A percentile compares a stretch with the other conserved stretches of the same genome.
phyloP scores from a whole-genome alignment of 1,284 basidiomycete species.

The Fomitopsis pinicola region DNA sequence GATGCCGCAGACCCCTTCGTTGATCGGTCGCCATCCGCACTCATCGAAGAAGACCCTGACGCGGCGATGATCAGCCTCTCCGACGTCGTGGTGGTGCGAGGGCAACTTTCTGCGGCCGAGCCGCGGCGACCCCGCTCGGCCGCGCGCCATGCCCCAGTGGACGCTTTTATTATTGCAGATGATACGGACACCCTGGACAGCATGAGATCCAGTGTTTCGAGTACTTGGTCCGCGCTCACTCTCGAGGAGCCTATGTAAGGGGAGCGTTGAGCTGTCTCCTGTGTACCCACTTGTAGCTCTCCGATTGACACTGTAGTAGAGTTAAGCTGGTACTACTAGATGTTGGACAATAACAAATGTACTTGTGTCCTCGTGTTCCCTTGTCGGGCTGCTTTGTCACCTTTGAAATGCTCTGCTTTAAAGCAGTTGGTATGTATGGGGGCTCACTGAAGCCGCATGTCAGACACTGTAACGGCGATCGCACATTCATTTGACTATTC shows the following conservation, averaged over 20 bases:
- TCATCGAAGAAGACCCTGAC: neutral
- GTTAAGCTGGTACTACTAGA: neutral
- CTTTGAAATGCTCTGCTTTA: no score
- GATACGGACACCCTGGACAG: constrained; percentile 6
- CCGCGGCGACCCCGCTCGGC: neutral
- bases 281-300: neutral
- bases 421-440: no score
- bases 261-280: neutral
- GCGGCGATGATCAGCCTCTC: constrained; percentile 2
- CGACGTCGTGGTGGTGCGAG: constrained; percentile 1
- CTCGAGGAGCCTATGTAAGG: neutral
- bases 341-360: neutral
- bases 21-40: neutral
- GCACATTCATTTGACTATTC: no score
- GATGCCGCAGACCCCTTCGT: neutral
- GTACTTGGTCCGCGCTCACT: constrained; percentile 4
- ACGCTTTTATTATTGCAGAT: constrained; percentile 11
- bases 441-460: no score
- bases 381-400: neutral
- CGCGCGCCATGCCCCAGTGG: neutral
- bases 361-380: neutral
- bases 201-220: constrained; percentile 8
- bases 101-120: neutral
- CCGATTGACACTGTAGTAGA: neutral
- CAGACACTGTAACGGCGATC: no score